phyloP scores from a whole-genome alignment of 345 rosid genomes.

The Xanthoceras sorbifolium region DNA sequence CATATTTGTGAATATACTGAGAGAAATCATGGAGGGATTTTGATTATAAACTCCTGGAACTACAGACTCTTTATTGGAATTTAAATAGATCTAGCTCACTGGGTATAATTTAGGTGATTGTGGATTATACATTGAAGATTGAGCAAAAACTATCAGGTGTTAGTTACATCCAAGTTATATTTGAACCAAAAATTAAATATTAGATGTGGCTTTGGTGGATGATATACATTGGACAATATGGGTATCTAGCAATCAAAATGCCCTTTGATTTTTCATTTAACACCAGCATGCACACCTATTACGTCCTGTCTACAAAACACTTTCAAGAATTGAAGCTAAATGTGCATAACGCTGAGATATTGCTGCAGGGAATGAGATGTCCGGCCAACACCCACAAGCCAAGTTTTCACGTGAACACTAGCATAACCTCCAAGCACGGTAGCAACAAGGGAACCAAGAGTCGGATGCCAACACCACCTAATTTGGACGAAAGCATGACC shows the following conservation, averaged over 20 bases:
- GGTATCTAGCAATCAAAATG: not conserved
- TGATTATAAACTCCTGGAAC: not conserved
- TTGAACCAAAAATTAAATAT: not conserved
- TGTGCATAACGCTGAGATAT: constrained; percentile 3
- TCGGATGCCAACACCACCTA: constrained; percentile 47
- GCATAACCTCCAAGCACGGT: constrained; percentile 52
- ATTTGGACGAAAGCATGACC: constrained; percentile 81
- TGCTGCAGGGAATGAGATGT: constrained; percentile 93
- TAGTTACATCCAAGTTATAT: not conserved
- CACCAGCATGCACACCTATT: not conserved
- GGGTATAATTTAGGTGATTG: not conserved
- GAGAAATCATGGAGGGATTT: not conserved
- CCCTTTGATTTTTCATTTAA: not conserved
- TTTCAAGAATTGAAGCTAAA: not conserved
- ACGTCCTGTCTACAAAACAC: not conserved
- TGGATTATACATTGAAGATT: not conserved
- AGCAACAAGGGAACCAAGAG: constrained; percentile 55
- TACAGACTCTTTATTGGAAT: not conserved
- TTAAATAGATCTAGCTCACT: not conserved
- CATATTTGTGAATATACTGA: not conserved
- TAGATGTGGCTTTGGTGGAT: not conserved
- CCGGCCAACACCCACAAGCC: constrained; percentile 93
- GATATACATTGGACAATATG: not conserved
- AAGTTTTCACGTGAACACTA: constrained; percentile 92
- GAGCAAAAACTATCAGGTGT: not conserved